phyloP scores from a whole-genome alignment of 768 basidiomycete genomes.

The Nidula microcarpa region DNA sequence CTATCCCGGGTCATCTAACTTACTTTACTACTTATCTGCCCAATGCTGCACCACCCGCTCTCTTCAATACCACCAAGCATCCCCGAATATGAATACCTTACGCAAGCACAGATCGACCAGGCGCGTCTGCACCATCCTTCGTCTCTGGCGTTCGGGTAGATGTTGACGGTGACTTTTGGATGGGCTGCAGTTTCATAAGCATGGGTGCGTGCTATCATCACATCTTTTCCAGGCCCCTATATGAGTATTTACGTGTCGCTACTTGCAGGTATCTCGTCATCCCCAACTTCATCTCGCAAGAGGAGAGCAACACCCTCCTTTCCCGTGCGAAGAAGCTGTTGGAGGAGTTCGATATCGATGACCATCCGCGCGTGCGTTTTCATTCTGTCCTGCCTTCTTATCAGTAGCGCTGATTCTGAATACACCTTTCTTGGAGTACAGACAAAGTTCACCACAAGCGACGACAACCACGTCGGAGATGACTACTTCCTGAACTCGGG shows the following conservation, averaged over 20 bases:
- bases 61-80: too few relatives aligned
- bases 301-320: slow-evolving; percentile 61
- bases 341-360: slow-evolving; percentile 69
- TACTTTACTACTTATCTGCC: too few relatives aligned
- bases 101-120: slow-evolving; percentile 55
- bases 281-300: slow-evolving; percentile 62
- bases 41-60: too few relatives aligned
- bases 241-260: slow-evolving; percentile 2
- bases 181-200: slow-evolving; percentile 19
- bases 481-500: slow-evolving; percentile 91
- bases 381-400: neutral
- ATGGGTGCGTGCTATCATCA: slow-evolving; percentile 19
- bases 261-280: slow-evolving; percentile 70
- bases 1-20: too few relatives aligned
- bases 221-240: neutral
- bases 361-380: slow-evolving; percentile 72
- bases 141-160: neutral
- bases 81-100: slow-evolving; percentile 36
- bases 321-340: slow-evolving; percentile 71
- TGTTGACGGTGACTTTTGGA: neutral
- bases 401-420: neutral
- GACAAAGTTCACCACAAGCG: slow-evolving; percentile 89
- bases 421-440: slow-evolving; percentile 20
- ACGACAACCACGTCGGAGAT: slow-evolving; percentile 80
- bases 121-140: slow-evolving; percentile 22